Evolutionary conservation across 2,329 filamentous ascomycete species (phyloP).

Genomic region (Fusarium mangiferae): DNA sequence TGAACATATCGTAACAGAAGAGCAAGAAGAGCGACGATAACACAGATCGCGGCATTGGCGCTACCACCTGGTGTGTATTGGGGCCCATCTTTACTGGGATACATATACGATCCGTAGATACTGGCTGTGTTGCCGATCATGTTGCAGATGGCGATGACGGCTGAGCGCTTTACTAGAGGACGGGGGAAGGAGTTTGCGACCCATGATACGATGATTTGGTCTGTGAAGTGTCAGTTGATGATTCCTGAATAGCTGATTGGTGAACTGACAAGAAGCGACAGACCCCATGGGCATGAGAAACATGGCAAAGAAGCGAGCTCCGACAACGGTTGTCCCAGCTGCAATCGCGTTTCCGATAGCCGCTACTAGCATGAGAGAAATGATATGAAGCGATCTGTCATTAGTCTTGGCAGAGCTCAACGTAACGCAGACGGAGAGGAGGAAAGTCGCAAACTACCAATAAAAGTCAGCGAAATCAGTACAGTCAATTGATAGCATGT

Average conservation of each 20-base stretch:
- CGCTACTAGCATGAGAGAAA: constrained; percentile 62
- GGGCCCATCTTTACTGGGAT: constrained; percentile 53
- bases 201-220: constrained; percentile 71
- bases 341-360: constrained; percentile 66
- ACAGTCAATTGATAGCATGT: not conserved
- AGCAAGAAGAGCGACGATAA: constrained; percentile 67
- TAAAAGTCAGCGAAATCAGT: not conserved
- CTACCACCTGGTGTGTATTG: constrained; percentile 64
- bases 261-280: constrained; percentile 56
- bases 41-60: constrained; percentile 70
- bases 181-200: constrained; percentile 78
- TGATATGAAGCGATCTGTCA: constrained; percentile 68
- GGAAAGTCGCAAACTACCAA: constrained; percentile 61
- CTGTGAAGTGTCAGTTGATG: constrained; percentile 7
- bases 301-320: constrained; percentile 69
- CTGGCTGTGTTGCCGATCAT: constrained; percentile 69
- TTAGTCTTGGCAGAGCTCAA: constrained; percentile 63
- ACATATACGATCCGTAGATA: constrained; percentile 62
- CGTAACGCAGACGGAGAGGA: constrained; percentile 64
- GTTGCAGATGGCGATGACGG: constrained; percentile 73
- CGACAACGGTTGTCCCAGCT: constrained; percentile 60
- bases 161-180: constrained; percentile 73
- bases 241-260: rapidly evolving
- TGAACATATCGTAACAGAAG: constrained; percentile 64
- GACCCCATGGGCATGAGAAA: constrained; percentile 69